Evolutionary conservation across 371 early-diverging fungal genomes (phyloP).

Genomic region (Mucor saturninus): DNA sequence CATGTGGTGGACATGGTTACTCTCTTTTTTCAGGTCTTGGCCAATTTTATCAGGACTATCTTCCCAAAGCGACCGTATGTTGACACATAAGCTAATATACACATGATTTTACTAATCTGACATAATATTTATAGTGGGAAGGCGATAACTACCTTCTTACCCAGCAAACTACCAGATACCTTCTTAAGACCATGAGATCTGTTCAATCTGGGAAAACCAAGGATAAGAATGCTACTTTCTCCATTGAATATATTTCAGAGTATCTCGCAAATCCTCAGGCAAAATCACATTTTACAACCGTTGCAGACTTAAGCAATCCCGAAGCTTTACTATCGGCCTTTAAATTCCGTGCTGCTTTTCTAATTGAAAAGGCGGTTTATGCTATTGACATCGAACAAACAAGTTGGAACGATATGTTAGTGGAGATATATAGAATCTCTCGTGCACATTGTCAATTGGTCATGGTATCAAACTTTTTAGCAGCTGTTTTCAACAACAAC

Average conservation of each 20-base stretch:
- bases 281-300: constrained; percentile 42
- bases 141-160: constrained; percentile 85
- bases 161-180: constrained; percentile 79
- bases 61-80: constrained; percentile 74
- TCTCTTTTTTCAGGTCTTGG: constrained; percentile 80
- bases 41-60: constrained; percentile 70
- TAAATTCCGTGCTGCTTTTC: constrained; percentile 44
- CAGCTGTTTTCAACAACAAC: constrained; percentile 42
- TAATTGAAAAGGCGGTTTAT: constrained; percentile 44
- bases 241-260: constrained; percentile 42
- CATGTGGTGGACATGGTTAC: constrained; percentile 91
- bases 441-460: constrained; percentile 72
- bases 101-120: neutral
- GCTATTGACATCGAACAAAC: constrained; percentile 41
- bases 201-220: constrained; percentile 42
- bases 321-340: constrained; percentile 42
- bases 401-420: constrained; percentile 56
- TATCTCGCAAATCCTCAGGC: constrained; percentile 52
- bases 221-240: constrained; percentile 45
- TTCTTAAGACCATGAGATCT: constrained; percentile 58
- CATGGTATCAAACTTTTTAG: constrained; percentile 64
- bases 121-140: constrained; percentile 61
- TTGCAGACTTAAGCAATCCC: constrained; percentile 37
- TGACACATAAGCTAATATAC: neutral
- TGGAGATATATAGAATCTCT: constrained; percentile 62